These are phyloP conservation scores for Heterobasidion parviporum DNA, from an alignment of 1,284 basidiomycete species.

Conservation along the genomic window DNA sequence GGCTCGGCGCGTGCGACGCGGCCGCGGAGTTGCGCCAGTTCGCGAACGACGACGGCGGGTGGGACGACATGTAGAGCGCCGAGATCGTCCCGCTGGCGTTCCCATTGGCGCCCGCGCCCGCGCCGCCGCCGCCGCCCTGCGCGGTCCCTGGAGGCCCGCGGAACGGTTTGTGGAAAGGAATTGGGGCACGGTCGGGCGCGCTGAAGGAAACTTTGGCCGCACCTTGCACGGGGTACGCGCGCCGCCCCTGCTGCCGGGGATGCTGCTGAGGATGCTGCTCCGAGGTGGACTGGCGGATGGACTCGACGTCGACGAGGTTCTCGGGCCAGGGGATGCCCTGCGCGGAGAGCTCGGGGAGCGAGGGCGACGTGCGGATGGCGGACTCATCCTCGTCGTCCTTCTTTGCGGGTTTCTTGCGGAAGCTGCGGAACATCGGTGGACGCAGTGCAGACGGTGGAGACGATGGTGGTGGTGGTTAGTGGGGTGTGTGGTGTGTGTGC, in stretches of 20 bases:
- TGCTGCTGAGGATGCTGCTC: conserved; percentile 6
- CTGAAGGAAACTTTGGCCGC: conserved; percentile 57
- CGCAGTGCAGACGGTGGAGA: background rate
- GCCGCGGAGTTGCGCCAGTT: conserved; percentile 28
- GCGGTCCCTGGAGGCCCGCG: conserved; percentile 37
- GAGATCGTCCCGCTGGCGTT: conserved; percentile 42
- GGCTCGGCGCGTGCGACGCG: conserved; percentile 21
- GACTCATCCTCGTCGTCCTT: conserved; percentile 33
- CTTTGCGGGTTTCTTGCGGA: conserved; percentile 38
- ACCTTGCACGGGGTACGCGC: conserved; percentile 39
- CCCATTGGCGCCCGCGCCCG: conserved; percentile 10
- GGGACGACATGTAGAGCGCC: conserved; percentile 51
- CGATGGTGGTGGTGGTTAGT: background rate
- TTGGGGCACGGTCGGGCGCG: conserved; percentile 37
- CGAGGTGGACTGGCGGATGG: conserved; percentile 40
- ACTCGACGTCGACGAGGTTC: conserved; percentile 61
- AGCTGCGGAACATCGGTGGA: conserved; percentile 61
- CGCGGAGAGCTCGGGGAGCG: conserved; percentile 63
- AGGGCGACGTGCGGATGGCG: conserved; percentile 56
- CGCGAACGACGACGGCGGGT: conserved; percentile 53
- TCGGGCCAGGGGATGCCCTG: conserved; percentile 76
- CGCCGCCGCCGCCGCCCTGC: conserved; percentile 15
- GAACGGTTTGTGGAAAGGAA: conserved; percentile 76
- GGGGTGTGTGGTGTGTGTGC: background rate
- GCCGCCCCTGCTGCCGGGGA: background rate